Evolutionary conservation across 768 basidiomycete genomes (phyloP), one percentile per base, ranked within the genome.

Genomic region (Sistotremastrum suecicum): DNA sequence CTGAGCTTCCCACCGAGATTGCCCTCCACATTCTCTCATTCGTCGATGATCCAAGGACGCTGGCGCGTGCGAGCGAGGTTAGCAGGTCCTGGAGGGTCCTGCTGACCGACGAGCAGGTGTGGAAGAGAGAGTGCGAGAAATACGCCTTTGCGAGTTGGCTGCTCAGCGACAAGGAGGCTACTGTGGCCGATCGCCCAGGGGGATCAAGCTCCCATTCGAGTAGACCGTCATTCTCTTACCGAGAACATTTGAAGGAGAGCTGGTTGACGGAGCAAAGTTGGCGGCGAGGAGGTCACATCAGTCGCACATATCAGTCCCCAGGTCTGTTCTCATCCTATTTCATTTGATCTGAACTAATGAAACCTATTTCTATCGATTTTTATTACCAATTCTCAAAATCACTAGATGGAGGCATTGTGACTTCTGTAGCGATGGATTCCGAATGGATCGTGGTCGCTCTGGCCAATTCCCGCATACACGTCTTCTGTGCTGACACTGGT

Each of bases 401-500:
- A 33, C 58, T 64, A 54, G 75, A 72, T 47, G 66, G 70, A 34
- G 80, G 79, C 10, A 81, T 87, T 32, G 84, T 97, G 30, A 95
- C 94, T 0, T 86, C 83, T 3, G 70, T 92, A 20, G 86, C 90
- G 0, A 66, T 97, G 42, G 87, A 94, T 61, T 61, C 68, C 8
- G 75, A 83, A 39, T 87, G 81, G 73, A 76, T 97, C 56, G 80
- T 94, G 39, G 81, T 91, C 12, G 91, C 88, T 1, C 80, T 95
- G 52, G 84, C 86, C 6, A 92, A 83, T 58, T 72, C 74, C 51
- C 78, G 79, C 50, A 82, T 97, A 40, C 83, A 89, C 54, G 69
- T 97, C 7, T 97, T 89, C 64, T 81, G 81, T 50, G 79, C 85
- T 1, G 66, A 63, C 37, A 83, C 83, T 0, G 92, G 92, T 0